Evolutionary conservation across 345 rosid species (phyloP), one percentile per base, ranked within the genome.

Genomic region (Euphorbia lathyris): DNA sequence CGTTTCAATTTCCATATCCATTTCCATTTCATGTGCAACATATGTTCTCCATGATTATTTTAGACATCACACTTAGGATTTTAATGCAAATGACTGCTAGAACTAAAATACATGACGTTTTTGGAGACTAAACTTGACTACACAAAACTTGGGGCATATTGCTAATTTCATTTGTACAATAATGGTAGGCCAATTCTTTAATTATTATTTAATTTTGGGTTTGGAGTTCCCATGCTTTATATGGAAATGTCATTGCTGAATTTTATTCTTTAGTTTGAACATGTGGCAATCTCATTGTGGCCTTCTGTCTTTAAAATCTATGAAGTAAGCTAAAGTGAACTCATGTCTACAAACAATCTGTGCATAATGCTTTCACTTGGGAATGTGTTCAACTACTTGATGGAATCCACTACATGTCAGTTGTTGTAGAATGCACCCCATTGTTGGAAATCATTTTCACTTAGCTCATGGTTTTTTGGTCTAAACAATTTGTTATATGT

Each of bases 1-100:
- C n/a, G n/a, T n/a, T n/a, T n/a, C n/a, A n/a, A n/a, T n/a, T n/a
- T n/a, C n/a, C n/a, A n/a, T n/a, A n/a, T n/a, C n/a, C n/a, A n/a
- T n/a, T n/a, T n/a, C n/a, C n/a, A n/a, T n/a, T n/a, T n/a, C n/a
- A n/a, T n/a, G n/a, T n/a, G n/a, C n/a, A n/a, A n/a, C n/a, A n/a
- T n/a, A n/a, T n/a, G n/a, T n/a, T n/a, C n/a, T 25, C 65, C 57
- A 50, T 62, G 29, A 51, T 53, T 55, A 17, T 12, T 22, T 71
- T 36, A 7, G 23, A 14, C 23, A 8, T 48, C 13, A 58, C 27
- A 20, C 43, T 60, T 59, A 7, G 22, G 9, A 27, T 58, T 36
- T 5, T n/a, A 51, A 7, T n/a, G 0, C 25, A n/a, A 19, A 19
- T 51, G 56, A n/a, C 8, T 7, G 56, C 25, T 22, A 51, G 56